phyloP scores from a whole-genome alignment of 768 basidiomycete species.

The Tricholoma sp. region DNA sequence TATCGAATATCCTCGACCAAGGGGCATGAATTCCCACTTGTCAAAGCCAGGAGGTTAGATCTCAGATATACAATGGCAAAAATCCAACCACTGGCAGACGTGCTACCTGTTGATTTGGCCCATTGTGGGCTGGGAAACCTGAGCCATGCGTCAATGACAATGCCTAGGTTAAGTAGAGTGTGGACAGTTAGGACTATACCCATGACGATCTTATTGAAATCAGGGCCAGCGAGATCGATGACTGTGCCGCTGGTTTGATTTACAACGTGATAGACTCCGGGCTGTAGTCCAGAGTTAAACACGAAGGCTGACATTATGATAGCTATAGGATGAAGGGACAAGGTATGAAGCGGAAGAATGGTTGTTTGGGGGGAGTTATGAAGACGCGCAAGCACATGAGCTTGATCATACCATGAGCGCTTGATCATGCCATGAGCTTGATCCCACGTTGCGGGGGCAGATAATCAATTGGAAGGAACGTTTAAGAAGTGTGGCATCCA shows the following conservation, averaged over 20 bases:
- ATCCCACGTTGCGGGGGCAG: no score
- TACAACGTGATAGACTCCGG: slow-evolving; percentile 18
- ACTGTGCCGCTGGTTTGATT: slow-evolving; percentile 11
- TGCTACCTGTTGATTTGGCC: slow-evolving; percentile 24
- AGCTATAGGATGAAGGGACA: neutral
- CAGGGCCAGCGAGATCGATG: slow-evolving; percentile 17
- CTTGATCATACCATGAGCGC: no score
- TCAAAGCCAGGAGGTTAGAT: neutral
- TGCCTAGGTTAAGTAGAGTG: neutral
- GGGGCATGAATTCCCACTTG: slow-evolving; percentile 24
- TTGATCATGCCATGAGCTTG: no score
- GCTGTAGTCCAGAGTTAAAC: neutral
- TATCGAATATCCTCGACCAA: slow-evolving; percentile 28
- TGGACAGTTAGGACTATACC: neutral
- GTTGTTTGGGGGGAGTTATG: no score
- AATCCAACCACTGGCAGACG: no score
- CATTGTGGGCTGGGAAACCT: slow-evolving; percentile 17
- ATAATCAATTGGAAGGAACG: no score
- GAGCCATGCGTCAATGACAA: neutral
- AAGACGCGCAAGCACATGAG: no score
- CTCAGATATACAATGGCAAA: neutral
- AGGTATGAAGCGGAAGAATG: neutral
- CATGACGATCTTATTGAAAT: slow-evolving; percentile 11
- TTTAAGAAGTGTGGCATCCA: no score
- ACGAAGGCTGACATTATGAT: neutral